Evolutionary conservation across 805 yeast species (phyloP).

Genomic region (Candida piceae): DNA sequence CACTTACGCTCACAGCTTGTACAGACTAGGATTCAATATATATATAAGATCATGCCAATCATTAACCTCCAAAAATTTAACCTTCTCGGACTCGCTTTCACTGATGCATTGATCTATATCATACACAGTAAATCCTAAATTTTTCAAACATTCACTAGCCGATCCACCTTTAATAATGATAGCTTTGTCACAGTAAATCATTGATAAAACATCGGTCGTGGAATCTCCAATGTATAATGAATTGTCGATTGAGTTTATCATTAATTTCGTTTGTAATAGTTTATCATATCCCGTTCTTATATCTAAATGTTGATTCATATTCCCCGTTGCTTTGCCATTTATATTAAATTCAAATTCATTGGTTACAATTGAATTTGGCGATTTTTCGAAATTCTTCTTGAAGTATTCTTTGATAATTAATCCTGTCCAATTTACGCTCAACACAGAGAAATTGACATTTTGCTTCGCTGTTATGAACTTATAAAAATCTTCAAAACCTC

Average conservation of each 20-base stretch:
- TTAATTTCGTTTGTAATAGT: constrained; percentile 20
- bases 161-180: constrained; percentile 39
- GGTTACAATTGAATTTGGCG: constrained; percentile 30
- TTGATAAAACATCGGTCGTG: constrained; percentile 49
- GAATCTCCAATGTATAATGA: constrained; percentile 59
- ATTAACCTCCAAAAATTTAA: constrained; percentile 15
- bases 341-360: constrained; percentile 46
- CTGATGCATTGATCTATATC: constrained; percentile 12
- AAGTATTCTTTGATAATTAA: constrained; percentile 36
- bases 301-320: constrained; percentile 12
- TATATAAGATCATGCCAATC: constrained; percentile 17
- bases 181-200: constrained; percentile 44
- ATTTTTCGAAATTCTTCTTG: constrained; percentile 13
- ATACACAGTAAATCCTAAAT: constrained; percentile 21
- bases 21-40: constrained; percentile 7
- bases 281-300: constrained; percentile 57
- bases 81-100: not conserved
- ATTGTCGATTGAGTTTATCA: constrained; percentile 12
- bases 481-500: constrained; percentile 35
- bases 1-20: constrained; percentile 3
- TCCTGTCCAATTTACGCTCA: constrained; percentile 63
- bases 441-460: constrained; percentile 23
- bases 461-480: not conserved
- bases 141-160: constrained; percentile 23
- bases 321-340: constrained; percentile 22